Evolutionary conservation across 208 protist species (phyloP).

Genomic region (Porcisia hertigi): DNA sequence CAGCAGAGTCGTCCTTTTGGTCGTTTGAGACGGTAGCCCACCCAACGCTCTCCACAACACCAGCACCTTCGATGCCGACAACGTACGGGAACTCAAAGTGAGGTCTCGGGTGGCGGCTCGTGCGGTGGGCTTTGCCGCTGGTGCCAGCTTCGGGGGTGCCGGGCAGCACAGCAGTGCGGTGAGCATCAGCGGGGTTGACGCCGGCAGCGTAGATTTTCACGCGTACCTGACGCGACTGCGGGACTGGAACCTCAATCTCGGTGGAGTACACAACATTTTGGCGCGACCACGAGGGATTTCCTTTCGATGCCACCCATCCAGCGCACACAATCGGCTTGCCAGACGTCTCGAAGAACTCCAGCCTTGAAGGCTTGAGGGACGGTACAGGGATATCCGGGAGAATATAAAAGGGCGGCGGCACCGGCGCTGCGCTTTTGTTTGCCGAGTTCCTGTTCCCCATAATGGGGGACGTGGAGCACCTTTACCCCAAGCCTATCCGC

Average conservation of each 20-base stretch:
- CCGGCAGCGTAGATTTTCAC: constrained; percentile 71
- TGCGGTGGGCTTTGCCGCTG: constrained; percentile 5
- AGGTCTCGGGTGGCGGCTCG: constrained; percentile 23
- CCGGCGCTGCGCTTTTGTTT: neutral
- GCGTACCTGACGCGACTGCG: constrained; percentile 50
- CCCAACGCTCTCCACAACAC: constrained; percentile 74
- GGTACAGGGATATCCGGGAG: constrained; percentile 21
- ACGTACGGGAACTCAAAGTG: constrained; percentile 61
- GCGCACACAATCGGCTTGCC: constrained; percentile 39
- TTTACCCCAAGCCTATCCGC: no score
- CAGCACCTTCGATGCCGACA: constrained; percentile 63
- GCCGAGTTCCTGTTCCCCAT: constrained; percentile 28
- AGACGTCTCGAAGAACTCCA: constrained; percentile 25
- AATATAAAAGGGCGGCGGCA: constrained; percentile 18
- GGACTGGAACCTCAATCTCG: constrained; percentile 47
- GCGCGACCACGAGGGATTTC: constrained; percentile 28
- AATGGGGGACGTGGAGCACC: neutral
- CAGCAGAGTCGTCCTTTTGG: neutral
- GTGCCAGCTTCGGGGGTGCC: neutral
- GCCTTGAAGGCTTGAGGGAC: constrained; percentile 25
- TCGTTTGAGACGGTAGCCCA: constrained; percentile 23
- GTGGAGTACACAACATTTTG: constrained; percentile 34
- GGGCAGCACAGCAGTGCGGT: constrained; percentile 31
- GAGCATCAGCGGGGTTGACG: constrained; percentile 62
- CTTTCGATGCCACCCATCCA: constrained; percentile 34